Conservation (phyloP, 2,329 filamentous ascomycete species). For the Alternaria sp. region DNA sequence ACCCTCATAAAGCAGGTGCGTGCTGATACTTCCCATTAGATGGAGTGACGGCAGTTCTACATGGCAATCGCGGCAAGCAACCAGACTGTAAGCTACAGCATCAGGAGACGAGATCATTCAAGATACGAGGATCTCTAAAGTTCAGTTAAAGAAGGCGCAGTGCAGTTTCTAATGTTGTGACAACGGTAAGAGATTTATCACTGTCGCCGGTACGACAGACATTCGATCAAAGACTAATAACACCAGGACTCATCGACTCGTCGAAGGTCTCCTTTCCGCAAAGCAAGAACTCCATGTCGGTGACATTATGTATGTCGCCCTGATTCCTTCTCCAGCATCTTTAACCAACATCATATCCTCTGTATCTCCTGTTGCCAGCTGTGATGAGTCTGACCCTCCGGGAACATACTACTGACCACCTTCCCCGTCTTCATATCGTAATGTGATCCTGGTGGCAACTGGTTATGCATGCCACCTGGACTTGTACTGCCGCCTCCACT, state of each 20-base stretch:
- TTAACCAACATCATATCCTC: conserved; percentile 3
- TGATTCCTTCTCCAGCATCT: not conserved
- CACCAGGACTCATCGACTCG: not conserved
- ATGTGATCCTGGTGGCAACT: conserved; percentile 20
- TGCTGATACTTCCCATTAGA: not conserved
- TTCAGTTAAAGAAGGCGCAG: not conserved
- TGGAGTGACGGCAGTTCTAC: not conserved
- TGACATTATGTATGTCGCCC: not conserved
- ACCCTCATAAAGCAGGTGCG: not conserved
- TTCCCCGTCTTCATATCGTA: conserved; percentile 22
- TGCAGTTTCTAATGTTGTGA: not conserved
- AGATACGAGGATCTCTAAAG: not conserved
- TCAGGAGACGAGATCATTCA: not conserved
- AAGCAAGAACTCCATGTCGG: not conserved
- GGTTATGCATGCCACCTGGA: not conserved
- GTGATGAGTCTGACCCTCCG: conserved; percentile 10
- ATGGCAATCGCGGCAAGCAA: not conserved
- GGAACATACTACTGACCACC: conserved; percentile 22
- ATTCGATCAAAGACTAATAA: not conserved
- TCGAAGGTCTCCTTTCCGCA: not conserved
- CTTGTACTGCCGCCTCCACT: conserved; percentile 4
- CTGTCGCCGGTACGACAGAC: not conserved
- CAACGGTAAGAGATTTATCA: not conserved
- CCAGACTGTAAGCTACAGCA: not conserved
- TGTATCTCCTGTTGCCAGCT: conserved; percentile 11